These are phyloP conservation scores for Suhomyces sp. DNA, from an alignment of 805 yeast genomes.

Conservation along the genomic window DNA sequence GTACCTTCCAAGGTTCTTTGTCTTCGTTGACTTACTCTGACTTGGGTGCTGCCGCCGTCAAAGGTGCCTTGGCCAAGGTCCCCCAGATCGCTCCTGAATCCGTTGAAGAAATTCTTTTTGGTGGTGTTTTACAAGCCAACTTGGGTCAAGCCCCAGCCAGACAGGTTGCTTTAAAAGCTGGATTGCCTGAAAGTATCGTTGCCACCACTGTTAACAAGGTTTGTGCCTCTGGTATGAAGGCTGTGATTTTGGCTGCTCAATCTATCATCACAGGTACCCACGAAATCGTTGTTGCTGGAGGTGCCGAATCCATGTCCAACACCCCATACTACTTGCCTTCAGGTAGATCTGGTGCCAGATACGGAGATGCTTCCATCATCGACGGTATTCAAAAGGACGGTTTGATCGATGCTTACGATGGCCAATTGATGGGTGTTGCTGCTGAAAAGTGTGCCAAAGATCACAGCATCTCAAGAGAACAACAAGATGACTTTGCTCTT, in stretches of 20 bases:
- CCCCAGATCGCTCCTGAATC: slow-evolving; percentile 74
- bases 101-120: slow-evolving; percentile 89
- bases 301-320: slow-evolving; percentile 97
- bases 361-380: slow-evolving; percentile 73
- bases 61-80: slow-evolving; percentile 78
- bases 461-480: slow-evolving; percentile 71
- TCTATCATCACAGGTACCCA: slow-evolving; percentile 84
- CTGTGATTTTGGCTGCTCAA: slow-evolving; percentile 88
- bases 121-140: slow-evolving; percentile 89
- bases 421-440: slow-evolving; percentile 90
- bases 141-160: slow-evolving; percentile 98
- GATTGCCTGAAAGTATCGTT: slow-evolving; percentile 72
- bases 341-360: slow-evolving; percentile 86
- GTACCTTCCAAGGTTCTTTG: slow-evolving; percentile 85
- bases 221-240: slow-evolving; percentile 94
- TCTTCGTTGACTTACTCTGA: slow-evolving; percentile 76
- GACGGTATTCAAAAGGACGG: slow-evolving; percentile 96
- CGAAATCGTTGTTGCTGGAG: slow-evolving; percentile 93
- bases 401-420: slow-evolving; percentile 85
- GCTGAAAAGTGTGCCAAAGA: slow-evolving; percentile 96
- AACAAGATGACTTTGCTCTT: slow-evolving; percentile 87
- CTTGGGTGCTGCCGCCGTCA: slow-evolving; percentile 89
- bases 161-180: slow-evolving; percentile 92
- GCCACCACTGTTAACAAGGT: slow-evolving; percentile 95
- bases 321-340: slow-evolving; percentile 87